Percentiles rank a stretch among this genome's conserved stretches.
Conservation (phyloP, 345 rosid genomes). For the Carallia pectinifolia region DNA sequence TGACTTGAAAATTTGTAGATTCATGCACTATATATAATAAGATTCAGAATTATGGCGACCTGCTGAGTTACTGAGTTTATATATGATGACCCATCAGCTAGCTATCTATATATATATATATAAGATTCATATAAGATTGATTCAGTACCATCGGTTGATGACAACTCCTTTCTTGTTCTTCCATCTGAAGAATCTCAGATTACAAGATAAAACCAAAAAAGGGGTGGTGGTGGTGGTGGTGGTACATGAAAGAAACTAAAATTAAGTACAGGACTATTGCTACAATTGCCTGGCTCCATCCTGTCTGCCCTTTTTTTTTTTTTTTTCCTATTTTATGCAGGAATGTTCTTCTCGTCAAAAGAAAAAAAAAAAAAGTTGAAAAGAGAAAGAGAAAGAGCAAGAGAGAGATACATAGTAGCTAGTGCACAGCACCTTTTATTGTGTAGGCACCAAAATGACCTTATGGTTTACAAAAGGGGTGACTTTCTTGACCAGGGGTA, state of each 20-base stretch:
- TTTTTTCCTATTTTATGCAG: conserved; percentile 18
- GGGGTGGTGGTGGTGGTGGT: not conserved
- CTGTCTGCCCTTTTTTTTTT: conserved; percentile 49
- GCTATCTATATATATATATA: too few species aligned
- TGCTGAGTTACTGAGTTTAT: too few species aligned
- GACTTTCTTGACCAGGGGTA: conserved; percentile 7
- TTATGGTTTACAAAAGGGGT: not conserved
- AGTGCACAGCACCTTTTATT: conserved; percentile 17
- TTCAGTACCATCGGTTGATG: not conserved
- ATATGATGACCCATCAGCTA: too few species aligned
- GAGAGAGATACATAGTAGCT: conserved; percentile 8
- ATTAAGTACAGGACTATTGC: not conserved
- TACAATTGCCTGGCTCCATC: conserved; percentile 65
- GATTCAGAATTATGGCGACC: too few species aligned
- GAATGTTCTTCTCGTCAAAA: conserved; percentile 15
- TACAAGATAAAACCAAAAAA: conserved; percentile 1
- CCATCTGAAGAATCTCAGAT: not conserved
- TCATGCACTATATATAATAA: too few species aligned
- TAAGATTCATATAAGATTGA: not conserved
- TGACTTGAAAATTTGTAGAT: too few species aligned
- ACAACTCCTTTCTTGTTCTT: not conserved
- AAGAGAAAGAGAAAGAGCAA: not conserved
- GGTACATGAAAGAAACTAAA: conserved; percentile 6
- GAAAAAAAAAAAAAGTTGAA: not conserved
- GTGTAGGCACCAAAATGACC: conserved; percentile 21